Base-by-base conservation (phyloP, 2,329 filamentous ascomycete genomes). In the Fusarium tanahbumbuense region DNA sequence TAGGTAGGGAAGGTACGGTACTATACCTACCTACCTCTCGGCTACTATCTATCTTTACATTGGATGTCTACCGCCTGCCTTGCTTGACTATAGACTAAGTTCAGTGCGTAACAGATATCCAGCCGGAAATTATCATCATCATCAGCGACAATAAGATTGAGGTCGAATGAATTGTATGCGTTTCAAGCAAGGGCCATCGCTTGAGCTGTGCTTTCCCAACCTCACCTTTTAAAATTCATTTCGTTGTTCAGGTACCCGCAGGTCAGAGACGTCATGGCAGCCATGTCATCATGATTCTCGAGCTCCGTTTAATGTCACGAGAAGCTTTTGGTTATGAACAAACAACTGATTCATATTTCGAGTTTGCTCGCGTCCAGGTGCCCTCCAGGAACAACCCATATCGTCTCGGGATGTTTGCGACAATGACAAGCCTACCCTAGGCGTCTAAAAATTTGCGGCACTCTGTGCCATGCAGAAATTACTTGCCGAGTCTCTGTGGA, bases 241-340 rank as follows among this genome's bases (percentile, higher is more conserved):
- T 44, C 30, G 40, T 45, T 44, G 23, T 23, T 46, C 46, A 56
- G 57, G 34, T 37, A 48, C 58, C 23, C 28, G 53, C 25, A n/a
- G 54, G 22, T 42, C 56, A 57, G 48, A 59, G 45, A 67, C 28
- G 57, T 59, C 41, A 67, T 70, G 42, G 41, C 37, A 54, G 47
- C 41, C 23, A 45, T 34, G 27, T 48, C 53, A 53, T 56, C 22
- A 42, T 32, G 25, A 32, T 49, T 42, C 27, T 47, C 40, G 37
- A 40, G 22, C 18, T 28, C 23, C 34, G 12, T 32, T 41, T 45
- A 11, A 28, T 25, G 32, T 52, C 44, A 46, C 34, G 9, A 12
- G 34, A 52, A 22, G n/a, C 45, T 70, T 45, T 70, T 30, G 16
- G 46, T 45, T 37, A 22, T 48, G 40, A 47, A 67, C 41, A 27